These are phyloP conservation scores for Paxillus involutus DNA, from an alignment of 768 basidiomycete species.

Conservation along the genomic window DNA sequence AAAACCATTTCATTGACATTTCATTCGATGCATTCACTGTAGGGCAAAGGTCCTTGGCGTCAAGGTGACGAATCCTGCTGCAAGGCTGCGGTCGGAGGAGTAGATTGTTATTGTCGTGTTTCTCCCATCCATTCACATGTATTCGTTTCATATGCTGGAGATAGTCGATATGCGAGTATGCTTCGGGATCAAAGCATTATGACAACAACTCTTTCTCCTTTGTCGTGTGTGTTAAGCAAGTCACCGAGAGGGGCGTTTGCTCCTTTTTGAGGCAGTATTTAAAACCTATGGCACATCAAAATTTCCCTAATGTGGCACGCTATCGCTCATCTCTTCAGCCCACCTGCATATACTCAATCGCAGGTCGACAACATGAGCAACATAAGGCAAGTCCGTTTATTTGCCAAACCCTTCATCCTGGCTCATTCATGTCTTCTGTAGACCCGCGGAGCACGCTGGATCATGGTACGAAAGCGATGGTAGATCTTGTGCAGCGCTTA, in stretches of 20 bases:
- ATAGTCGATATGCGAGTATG: slow-evolving; percentile 51
- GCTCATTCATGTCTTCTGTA: slow-evolving; percentile 13
- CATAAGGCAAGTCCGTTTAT: slow-evolving; percentile 25
- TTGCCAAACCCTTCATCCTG: background rate
- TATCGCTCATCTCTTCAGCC: slow-evolving; percentile 16
- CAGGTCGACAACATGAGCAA: slow-evolving; percentile 19
- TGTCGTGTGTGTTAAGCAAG: background rate
- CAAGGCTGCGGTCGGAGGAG: slow-evolving; percentile 94
- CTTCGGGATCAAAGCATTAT: slow-evolving; percentile 32
- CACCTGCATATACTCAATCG: slow-evolving; percentile 10
- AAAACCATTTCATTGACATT: background rate
- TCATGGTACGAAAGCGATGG: slow-evolving; percentile 85
- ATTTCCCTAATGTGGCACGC: slow-evolving; percentile 26
- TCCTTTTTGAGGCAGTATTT: too few species aligned
- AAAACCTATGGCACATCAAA: background rate
- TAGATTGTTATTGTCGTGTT: slow-evolving; percentile 45
- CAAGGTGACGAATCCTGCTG: slow-evolving; percentile 93
- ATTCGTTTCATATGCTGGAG: slow-evolving; percentile 53
- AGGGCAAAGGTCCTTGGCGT: slow-evolving; percentile 86
- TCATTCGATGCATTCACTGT: slow-evolving; percentile 9
- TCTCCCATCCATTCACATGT: slow-evolving; percentile 36
- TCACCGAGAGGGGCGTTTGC: too few species aligned
- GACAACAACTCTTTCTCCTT: slow-evolving; percentile 4
- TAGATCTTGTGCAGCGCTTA: slow-evolving; percentile 29
- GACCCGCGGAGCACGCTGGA: slow-evolving; percentile 81